Base-by-base conservation (phyloP, 2,329 filamentous ascomycete genomes). In the Thermomyces lanuginosus region DNA sequence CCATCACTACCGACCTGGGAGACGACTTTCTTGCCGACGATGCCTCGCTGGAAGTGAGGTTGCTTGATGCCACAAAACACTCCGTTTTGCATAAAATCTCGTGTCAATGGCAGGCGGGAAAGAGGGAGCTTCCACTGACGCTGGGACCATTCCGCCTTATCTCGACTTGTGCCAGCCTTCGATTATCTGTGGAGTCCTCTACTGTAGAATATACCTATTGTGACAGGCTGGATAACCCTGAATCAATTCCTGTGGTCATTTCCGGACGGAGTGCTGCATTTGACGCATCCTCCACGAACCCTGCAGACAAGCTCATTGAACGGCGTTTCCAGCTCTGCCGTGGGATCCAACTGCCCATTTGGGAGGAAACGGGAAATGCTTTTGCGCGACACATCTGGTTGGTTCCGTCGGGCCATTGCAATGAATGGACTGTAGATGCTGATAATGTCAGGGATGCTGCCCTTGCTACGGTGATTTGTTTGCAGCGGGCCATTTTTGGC, bases 331-430 rank as follows among this genome's bases (percentile, higher is more conserved):
- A 41, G 8, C 49, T 64, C 5, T 39, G 51, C 4, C 44, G 49
- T 18, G 47, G 51, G 12, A 39, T 52, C 4, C 42, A 43, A 4
- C 39, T 72, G 6, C 48, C 49, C 17, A 64, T 79, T 22, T 72
- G 67, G 57, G 75, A 80, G 44, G 75, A 79, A 41, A 76, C 71
- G 0, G 73, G 74, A 3, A 74, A 80, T 41, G 76, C 71, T 44
- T 79, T 80, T 41, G 75, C 75, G 4, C 58, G 72, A 21, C 75
- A 80, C 52, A 60, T 79, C 25, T 80, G 75, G 75, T 74, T 58
- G 44, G 50, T 13, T 34, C 7, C 10, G 21, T 24, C 5, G 6
- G 2, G 4, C 21, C 18, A 16, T 12, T 16, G 25, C 13, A 14
- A 27, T 9, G n/a, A 16, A n/a, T 18, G n/a, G 6, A 6, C 8